Conservation (phyloP, 345 rosid species). For the Corchorus olitorius region DNA sequence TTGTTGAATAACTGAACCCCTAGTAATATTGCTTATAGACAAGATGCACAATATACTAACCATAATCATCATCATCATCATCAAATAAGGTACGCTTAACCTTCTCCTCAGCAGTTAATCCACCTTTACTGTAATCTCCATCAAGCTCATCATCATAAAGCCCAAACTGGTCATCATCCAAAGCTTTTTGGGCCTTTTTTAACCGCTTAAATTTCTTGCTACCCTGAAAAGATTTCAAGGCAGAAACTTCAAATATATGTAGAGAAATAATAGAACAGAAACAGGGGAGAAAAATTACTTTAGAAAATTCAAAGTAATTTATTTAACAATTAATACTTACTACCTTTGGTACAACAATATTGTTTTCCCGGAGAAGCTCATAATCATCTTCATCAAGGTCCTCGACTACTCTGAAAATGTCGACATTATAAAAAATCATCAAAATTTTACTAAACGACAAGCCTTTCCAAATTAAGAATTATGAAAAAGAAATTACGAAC, state of each 20-base stretch:
- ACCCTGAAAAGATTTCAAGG: conserved; percentile 44
- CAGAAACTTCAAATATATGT: not conserved
- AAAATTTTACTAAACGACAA: not conserved
- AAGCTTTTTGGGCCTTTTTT: conserved; percentile 84
- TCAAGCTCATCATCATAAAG: conserved; percentile 77
- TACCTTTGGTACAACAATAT: conserved; percentile 75
- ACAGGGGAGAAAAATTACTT: not conserved
- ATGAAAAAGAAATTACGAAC: conserved; percentile 25
- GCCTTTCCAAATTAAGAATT: not conserved
- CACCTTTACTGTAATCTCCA: conserved; percentile 53
- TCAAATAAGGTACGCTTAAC: conserved; percentile 77
- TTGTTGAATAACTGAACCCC: conserved; percentile 6
- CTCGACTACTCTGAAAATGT: conserved; percentile 59
- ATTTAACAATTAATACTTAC: conserved; percentile 10
- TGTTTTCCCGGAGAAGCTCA: conserved; percentile 87
- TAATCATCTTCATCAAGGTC: conserved; percentile 98
- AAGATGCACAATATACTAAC: not conserved
- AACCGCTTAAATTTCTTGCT: conserved; percentile 88
- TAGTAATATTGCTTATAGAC: not conserved
- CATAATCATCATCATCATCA: conserved; percentile 70
- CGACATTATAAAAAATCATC: conserved; percentile 14
- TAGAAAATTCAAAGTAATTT: not conserved
- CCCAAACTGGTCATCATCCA: conserved; percentile 59
- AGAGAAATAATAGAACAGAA: not conserved
- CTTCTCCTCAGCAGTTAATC: conserved; percentile 84